Evolutionary conservation across 2,329 filamentous ascomycete species (phyloP), one percentile per base, ranked within the genome.

Genomic region (Cadophora malorum): DNA sequence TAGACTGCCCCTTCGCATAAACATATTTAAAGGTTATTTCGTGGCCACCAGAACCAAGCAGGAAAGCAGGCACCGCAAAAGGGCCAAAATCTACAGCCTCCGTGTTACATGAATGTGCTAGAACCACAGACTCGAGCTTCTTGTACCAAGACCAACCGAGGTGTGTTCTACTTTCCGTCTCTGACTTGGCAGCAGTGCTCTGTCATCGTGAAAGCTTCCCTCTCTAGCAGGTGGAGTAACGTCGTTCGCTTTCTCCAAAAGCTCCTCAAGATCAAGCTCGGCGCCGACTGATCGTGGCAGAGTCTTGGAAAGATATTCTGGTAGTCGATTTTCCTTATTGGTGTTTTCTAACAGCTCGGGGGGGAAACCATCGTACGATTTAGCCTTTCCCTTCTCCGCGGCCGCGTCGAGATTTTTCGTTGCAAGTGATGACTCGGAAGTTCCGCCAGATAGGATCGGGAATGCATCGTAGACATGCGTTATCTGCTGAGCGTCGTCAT

Each of bases 171-270:
- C 28, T 19, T 67, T 25, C 31, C 59, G 70, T 21, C 69, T 61
- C 41, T 76, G 74, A 67, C 74, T 75, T 6, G 74, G 75, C 33
- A 76, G 62, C 35, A 74, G 55, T 6, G 71, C 68, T 56, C 73
- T 69, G 58, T 76, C 74, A 68, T 75, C 75, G 64, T 74, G 69
- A 23, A 72, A 75, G 56, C 70, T 74, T 21, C 47, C 47, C 19
- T 74, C 67, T 60, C 69, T 66, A 10, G 38, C 38, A 47, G 62
- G 69, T 16, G 52, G 52, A 23, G 16, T 19, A 12, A 49, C 25
- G 35, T 53, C 4, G 38, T 25, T 59, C 14, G 19, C 8, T 23
- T 25, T 41, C 33, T 47, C 47, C 21, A 47, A 16, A 5, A 60
- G 23, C 16, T 23, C 49, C 19, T 65, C 59, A n/a, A 52, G n/a